Evolutionary conservation across 768 basidiomycete species (phyloP), one percentile per base, ranked within the genome.

Genomic region (Leccinum variicolor): DNA sequence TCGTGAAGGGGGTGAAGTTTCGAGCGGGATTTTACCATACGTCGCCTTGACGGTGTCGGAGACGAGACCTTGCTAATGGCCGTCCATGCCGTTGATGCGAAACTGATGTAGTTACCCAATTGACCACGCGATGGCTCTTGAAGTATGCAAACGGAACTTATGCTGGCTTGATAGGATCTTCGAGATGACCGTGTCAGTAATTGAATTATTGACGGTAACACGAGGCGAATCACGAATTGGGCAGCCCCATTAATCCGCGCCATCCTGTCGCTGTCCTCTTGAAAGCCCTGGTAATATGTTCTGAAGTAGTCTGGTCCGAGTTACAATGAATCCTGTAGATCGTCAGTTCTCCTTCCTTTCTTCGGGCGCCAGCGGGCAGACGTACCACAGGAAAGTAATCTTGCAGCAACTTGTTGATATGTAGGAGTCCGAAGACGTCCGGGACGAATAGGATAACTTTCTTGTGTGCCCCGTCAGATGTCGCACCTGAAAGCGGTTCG

Each of bases 311-410:
- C 85, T 6, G 81, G 74, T 2, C 82, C 84, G 8, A 86, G 66
- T 0, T 23, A 86, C 83, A 52, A 77, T 63, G 66, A 81, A 86
- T 0, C 85, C 85, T 86, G 48, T 21, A 23, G 13, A n/a, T 6
- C 21, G 39, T 41, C 39, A 45, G 43, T 10, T 19, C 21, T 34
- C 14, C 33, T 33, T 33, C 33, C 11, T 10, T 21, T 0, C 21
- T n/a, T 23, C 17, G 8, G 11, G 28, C 3, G 14, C 3, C 17
- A 47, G 5, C 41, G 13, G 17, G 9, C 17, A 43, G 14, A 43
- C 72, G 3, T 39, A 86, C 86, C 86, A 15, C 77, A 72, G 86
- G 84, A 54, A 82, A 84, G 55, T 79, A 86, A 65, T 88, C 85
- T 63, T 84, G 83, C 5, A 87, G 51, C 3, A 86, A 66, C 66